These are phyloP conservation scores for Globisporangium spiculum DNA, from an alignment of 352 stramenopile genomes.

Conservation along the genomic window DNA sequence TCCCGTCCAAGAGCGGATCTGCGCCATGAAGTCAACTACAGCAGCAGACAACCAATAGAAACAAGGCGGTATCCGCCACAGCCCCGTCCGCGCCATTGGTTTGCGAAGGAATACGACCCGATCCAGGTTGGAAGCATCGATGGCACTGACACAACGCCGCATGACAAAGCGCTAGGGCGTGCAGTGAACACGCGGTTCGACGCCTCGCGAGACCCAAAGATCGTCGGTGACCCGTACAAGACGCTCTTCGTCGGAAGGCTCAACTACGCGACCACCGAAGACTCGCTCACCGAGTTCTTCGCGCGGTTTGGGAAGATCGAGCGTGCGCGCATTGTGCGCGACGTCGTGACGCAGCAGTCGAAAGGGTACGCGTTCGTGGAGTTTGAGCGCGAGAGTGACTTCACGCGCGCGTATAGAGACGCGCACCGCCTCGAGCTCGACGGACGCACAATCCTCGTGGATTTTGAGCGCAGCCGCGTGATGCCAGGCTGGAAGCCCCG, in stretches of 20 bases:
- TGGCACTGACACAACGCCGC: conserved; percentile 49
- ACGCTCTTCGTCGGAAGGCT: conserved; percentile 78
- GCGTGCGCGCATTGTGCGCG: conserved; percentile 59
- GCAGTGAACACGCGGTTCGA: conserved; percentile 55
- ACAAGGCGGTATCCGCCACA: neutral
- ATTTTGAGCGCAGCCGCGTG: conserved; percentile 73
- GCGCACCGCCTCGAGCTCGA: conserved; percentile 60
- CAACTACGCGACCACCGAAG: conserved; percentile 53
- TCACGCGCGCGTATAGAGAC: conserved; percentile 52
- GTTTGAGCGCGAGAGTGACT: conserved; percentile 52
- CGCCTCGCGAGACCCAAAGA: conserved; percentile 49
- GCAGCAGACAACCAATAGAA: neutral
- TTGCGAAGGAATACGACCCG: conserved; percentile 65
- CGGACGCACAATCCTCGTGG: conserved; percentile 60
- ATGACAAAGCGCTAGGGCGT: conserved; percentile 63
- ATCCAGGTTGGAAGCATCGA: conserved; percentile 72
- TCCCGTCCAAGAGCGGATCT: neutral
- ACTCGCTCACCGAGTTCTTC: conserved; percentile 45
- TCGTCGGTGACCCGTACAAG: conserved; percentile 53
- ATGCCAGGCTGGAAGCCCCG: conserved; percentile 83
- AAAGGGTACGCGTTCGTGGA: conserved; percentile 82
- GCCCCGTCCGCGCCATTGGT: conserved; percentile 36
- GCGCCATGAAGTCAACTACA: neutral
- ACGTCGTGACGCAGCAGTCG: conserved; percentile 59
- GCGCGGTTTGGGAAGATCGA: conserved; percentile 39